Evolutionary conservation across 106 monocot species (phyloP).

Genomic region (Iris macrosiphon): DNA sequence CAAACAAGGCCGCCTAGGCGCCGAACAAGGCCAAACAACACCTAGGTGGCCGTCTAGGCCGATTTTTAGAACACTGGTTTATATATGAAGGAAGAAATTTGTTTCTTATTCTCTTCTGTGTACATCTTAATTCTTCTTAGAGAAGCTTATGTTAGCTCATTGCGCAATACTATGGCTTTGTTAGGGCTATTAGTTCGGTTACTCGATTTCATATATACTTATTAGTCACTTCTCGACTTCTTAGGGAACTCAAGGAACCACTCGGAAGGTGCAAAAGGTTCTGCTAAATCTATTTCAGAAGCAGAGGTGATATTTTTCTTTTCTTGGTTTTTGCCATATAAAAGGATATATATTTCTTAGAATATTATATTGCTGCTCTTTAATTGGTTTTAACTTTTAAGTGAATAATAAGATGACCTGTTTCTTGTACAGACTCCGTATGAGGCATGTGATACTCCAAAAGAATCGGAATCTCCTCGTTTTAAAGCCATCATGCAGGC

Average conservation of each 20-base stretch:
- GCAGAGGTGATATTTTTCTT: slow-evolving; percentile 29
- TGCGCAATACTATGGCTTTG: no score
- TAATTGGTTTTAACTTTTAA: neutral
- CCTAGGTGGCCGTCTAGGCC: no score
- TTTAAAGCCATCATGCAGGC: slow-evolving; percentile 96
- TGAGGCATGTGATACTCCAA: slow-evolving; percentile 84
- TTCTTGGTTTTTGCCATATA: neutral
- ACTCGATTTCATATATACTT: no score
- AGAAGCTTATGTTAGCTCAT: no score
- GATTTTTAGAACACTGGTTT: no score
- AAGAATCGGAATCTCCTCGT: slow-evolving; percentile 97
- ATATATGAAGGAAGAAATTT: no score
- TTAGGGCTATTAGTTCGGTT: no score
- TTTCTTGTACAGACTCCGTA: slow-evolving; percentile 45
- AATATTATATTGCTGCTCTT: slow-evolving; percentile 3
- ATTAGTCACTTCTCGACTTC: no score
- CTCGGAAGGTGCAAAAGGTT: slow-evolving; percentile 31
- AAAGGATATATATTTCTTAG: slow-evolving; percentile 1
- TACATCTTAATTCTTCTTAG: no score
- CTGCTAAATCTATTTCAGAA: slow-evolving; percentile 33
- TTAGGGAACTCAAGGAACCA: slow-evolving; percentile 54
- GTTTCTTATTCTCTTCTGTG: no score
- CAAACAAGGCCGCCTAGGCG: no score
- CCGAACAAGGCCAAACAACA: no score
- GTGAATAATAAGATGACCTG: slow-evolving; percentile 7